Conservation (phyloP, 2,329 filamentous ascomycete species). For the Diaporthe humulicola region DNA sequence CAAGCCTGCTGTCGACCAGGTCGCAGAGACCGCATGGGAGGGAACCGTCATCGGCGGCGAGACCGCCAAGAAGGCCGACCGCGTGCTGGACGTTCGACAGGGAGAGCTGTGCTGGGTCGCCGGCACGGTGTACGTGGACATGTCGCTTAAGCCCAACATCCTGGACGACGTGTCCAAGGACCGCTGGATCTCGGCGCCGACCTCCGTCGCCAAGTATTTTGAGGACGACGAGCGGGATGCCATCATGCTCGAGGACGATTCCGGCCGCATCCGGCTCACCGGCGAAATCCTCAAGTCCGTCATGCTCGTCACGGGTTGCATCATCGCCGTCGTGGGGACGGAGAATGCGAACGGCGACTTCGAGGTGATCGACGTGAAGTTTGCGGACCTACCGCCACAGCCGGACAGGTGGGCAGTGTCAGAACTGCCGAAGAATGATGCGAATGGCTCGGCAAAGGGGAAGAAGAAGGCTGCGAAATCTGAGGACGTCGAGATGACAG, state of each 20-base stretch:
- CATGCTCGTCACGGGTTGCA: constrained; percentile 90
- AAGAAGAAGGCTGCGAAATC: constrained; percentile 56
- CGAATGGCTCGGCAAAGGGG: constrained; percentile 48
- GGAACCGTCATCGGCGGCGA: constrained; percentile 83
- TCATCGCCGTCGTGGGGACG: constrained; percentile 94
- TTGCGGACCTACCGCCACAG: constrained; percentile 88
- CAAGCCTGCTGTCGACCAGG: constrained; percentile 83
- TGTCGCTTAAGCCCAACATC: constrained; percentile 96
- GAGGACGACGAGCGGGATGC: constrained; percentile 71
- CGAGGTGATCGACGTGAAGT: constrained; percentile 89
- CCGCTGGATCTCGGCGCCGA: constrained; percentile 89
- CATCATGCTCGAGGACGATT: constrained; percentile 95
- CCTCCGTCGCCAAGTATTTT: constrained; percentile 82
- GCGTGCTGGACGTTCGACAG: constrained; percentile 95
- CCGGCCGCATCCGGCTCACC: constrained; percentile 84
- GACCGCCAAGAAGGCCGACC: constrained; percentile 80
- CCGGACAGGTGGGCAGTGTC: constrained; percentile 82
- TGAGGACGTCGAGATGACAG: constrained; percentile 71
- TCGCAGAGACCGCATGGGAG: constrained; percentile 82
- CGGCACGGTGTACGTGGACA: constrained; percentile 97
- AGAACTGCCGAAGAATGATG: constrained; percentile 53
- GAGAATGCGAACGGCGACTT: constrained; percentile 94
- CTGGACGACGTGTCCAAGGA: constrained; percentile 95
- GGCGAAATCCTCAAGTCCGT: constrained; percentile 77
- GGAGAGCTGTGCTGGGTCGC: constrained; percentile 95